Percentiles rank a stretch among this genome's conserved stretches.
phyloP scores from a whole-genome alignment of 202 grass and related monocot genomes.

The Carex arenaria region DNA sequence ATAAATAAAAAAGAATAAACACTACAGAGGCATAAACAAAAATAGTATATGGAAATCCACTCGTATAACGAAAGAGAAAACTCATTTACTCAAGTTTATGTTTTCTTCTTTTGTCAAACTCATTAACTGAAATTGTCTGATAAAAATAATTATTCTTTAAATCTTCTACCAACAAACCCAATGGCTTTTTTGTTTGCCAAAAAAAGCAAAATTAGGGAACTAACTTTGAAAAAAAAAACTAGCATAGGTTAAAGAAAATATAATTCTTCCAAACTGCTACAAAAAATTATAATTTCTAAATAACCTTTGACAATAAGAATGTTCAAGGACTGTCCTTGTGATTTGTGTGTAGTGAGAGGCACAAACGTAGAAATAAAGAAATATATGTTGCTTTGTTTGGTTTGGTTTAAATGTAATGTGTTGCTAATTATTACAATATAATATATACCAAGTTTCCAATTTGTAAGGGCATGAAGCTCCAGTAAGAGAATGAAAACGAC shows the following conservation, averaged over 20 bases:
- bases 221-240: neutral
- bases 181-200: neutral
- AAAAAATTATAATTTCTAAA: neutral
- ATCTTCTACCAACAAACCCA: neutral
- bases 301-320: slow-evolving; percentile 1
- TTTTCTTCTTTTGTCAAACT: slow-evolving; percentile 4
- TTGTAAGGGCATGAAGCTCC: neutral
- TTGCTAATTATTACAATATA: neutral
- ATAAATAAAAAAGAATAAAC: neutral
- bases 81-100: neutral
- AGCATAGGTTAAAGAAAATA: neutral
- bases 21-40: neutral
- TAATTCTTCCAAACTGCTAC: neutral
- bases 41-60: slow-evolving; percentile 1
- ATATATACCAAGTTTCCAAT: neutral
- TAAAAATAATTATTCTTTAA: neutral
- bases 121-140: slow-evolving; percentile 4
- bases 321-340: neutral
- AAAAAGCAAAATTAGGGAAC: neutral
- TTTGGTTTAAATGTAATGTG: neutral
- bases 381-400: neutral
- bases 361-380: neutral
- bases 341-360: neutral
- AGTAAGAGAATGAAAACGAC: neutral
- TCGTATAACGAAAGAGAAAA: neutral